Evolutionary conservation across 495 filamentous ascomycete species (phyloP), one percentile per base, ranked within the genome.

Genomic region (Trichoderma parareesei): DNA sequence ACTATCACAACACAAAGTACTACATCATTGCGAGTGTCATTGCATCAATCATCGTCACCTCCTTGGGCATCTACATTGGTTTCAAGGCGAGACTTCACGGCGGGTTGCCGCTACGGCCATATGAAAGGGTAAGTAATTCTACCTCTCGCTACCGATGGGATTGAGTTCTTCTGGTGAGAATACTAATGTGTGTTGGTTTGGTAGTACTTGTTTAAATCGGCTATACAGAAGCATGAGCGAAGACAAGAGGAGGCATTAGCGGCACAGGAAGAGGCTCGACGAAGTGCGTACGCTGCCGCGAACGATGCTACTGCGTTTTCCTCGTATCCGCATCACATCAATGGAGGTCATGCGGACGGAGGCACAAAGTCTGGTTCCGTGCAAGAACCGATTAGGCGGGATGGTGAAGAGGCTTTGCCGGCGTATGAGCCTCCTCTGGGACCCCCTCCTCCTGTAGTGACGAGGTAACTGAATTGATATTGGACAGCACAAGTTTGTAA

Each of bases 1-100:
- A 76, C 37, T 88, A 82, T 49, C 70, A 80, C 60, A 85, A 85
- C 63, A 73, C 90, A 68, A 90, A 90, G 74, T 93, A 87, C 82
- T 79, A 79, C 38, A 72, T 92, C 53, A 83, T 91, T 71, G 81
- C 88, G 65, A 80, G 75, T 60, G 62, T 81, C 60, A 72, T 85
- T 35, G 53, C 82, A 40, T 43, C 87, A 46, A 70, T 87, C 64
- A 67, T 81, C 67, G 70, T 84, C 38, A 78, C 83, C 65, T 76
- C 86, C 69, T 69, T 90, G 40, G 71, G 85, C 42, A 85, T 85
- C 68, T 83, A 84, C 67, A 80, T 85, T 67, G 90, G 92, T 72
- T 89, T 89, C 46, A 81, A 84, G 75, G 75, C 77, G 55, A 81
- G 90, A 57, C 76, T 92, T 62, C 78, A 75, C 49, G 83, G 80